Percentiles rank a stretch among this genome's conserved stretches.
phyloP scores from a whole-genome alignment of 208 protist genomes.

The Wallacemonas sp. region DNA sequence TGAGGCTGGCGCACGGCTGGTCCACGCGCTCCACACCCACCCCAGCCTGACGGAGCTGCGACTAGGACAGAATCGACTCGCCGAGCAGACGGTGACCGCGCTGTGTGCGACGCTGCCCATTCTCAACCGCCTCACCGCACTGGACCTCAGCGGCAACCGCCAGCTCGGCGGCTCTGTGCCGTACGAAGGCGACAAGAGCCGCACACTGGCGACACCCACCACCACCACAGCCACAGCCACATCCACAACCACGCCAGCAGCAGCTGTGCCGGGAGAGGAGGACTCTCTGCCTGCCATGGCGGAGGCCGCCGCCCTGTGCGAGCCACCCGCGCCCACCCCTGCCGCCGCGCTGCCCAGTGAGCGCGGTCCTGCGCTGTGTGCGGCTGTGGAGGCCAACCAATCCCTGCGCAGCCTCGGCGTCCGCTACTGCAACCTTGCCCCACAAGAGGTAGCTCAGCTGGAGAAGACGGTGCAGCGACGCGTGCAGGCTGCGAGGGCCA shows the following conservation, averaged over 20 bases:
- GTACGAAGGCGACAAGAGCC: not conserved
- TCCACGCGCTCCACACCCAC: constrained; percentile 51
- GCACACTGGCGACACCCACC: not conserved
- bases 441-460: constrained; percentile 46
- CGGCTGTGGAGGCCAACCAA: constrained; percentile 51
- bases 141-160: constrained; percentile 77
- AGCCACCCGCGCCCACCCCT: not conserved
- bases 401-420: constrained; percentile 72
- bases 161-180: constrained; percentile 28
- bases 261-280: not conserved
- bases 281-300: constrained; percentile 1
- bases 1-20: constrained; percentile 58
- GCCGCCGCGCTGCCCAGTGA: constrained; percentile 20
- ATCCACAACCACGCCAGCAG: no score
- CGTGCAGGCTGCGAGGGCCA: constrained; percentile 32
- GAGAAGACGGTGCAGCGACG: constrained; percentile 32
- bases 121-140: constrained; percentile 41
- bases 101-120: constrained; percentile 60
- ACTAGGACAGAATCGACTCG: constrained; percentile 78
- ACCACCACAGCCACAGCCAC: no score
- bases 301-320: not conserved
- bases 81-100: constrained; percentile 33
- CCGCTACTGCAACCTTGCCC: constrained; percentile 50
- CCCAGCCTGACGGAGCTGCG: constrained; percentile 58
- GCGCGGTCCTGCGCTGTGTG: constrained; percentile 37